A percentile compares a stretch with the other conserved stretches of the same genome.
These are phyloP conservation scores for Sungouiozyma intestinalis DNA, from an alignment of 805 yeast genomes.

Conservation along the genomic window DNA sequence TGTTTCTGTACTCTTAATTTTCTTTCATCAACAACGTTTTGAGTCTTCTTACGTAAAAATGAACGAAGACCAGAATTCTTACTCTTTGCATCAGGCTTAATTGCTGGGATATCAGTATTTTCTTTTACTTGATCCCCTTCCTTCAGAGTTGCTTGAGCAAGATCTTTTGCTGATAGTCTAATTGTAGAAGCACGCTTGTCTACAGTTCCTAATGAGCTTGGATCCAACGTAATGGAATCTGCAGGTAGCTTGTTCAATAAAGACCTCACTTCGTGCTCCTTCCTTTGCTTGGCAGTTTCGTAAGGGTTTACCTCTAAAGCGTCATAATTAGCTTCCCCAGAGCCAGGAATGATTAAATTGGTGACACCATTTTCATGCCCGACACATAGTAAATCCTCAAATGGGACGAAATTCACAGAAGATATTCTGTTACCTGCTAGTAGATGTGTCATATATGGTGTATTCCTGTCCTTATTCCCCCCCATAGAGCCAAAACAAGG, in stretches of 20 bases:
- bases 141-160: slow-evolving; percentile 34
- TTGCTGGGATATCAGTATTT: slow-evolving; percentile 41
- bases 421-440: slow-evolving; percentile 68
- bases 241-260: slow-evolving; percentile 82
- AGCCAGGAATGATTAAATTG: slow-evolving; percentile 87
- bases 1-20: slow-evolving; percentile 66
- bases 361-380: slow-evolving; percentile 73
- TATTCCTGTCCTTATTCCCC: slow-evolving; percentile 29
- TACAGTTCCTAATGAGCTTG: slow-evolving; percentile 74
- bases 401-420: slow-evolving; percentile 71
- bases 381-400: slow-evolving; percentile 88
- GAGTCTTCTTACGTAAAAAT: slow-evolving; percentile 70
- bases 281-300: slow-evolving; percentile 86
- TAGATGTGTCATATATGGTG: slow-evolving; percentile 89
- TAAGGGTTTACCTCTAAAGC: slow-evolving; percentile 88
- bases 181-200: slow-evolving; percentile 55
- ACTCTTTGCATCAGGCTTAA: slow-evolving; percentile 62
- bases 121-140: slow-evolving; percentile 29
- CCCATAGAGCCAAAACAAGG: slow-evolving; percentile 39
- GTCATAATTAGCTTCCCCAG: slow-evolving; percentile 97
- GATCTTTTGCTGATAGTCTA: slow-evolving; percentile 54
- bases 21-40: slow-evolving; percentile 80
- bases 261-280: slow-evolving; percentile 79
- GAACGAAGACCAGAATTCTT: slow-evolving; percentile 78
- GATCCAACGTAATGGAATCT: slow-evolving; percentile 87